Evolutionary conservation across 495 filamentous ascomycete genomes (phyloP).

Genomic region (Daldinia grandis): DNA sequence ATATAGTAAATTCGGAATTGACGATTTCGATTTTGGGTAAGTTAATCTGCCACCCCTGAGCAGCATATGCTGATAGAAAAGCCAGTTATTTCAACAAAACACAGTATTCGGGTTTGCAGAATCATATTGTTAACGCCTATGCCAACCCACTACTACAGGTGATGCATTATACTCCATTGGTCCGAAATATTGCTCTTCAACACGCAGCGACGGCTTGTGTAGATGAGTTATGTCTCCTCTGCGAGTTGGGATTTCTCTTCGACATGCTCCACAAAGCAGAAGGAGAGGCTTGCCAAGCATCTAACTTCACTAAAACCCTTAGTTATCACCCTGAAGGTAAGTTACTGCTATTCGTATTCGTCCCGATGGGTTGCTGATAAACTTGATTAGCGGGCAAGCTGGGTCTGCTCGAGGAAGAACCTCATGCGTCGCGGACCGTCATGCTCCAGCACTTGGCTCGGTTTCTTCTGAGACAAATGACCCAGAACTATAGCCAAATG

Average conservation of each 20-base stretch:
- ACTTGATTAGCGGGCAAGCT: constrained; percentile 64
- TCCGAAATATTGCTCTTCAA: constrained; percentile 89
- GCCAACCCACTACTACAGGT: constrained; percentile 93
- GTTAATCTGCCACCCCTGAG: constrained; percentile 28
- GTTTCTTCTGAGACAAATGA: constrained; percentile 77
- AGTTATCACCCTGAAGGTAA: constrained; percentile 75
- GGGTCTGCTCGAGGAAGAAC: constrained; percentile 84
- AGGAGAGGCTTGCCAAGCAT: constrained; percentile 94
- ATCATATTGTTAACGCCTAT: constrained; percentile 95
- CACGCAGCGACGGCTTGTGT: constrained; percentile 87
- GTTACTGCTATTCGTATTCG: not conserved
- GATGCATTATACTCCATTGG: constrained; percentile 84
- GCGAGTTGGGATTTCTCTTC: constrained; percentile 93
- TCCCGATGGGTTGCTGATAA: constrained; percentile 19
- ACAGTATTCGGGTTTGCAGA: constrained; percentile 87
- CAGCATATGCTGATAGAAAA: constrained; percentile 1
- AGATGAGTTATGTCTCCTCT: constrained; percentile 83
- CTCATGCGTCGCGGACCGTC: constrained; percentile 70
- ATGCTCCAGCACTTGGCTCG: constrained; percentile 82
- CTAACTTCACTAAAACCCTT: constrained; percentile 91
- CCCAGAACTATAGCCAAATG: constrained; percentile 72
- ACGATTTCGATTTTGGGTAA: constrained; percentile 97
- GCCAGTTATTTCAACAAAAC: constrained; percentile 91
- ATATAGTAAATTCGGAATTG: constrained; percentile 95
- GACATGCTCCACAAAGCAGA: constrained; percentile 98